Percentiles rank a stretch among this genome's conserved stretches.
These are phyloP conservation scores for Claviceps sorghi DNA, from an alignment of 2,329 filamentous ascomycete genomes.

Conservation along the genomic window DNA sequence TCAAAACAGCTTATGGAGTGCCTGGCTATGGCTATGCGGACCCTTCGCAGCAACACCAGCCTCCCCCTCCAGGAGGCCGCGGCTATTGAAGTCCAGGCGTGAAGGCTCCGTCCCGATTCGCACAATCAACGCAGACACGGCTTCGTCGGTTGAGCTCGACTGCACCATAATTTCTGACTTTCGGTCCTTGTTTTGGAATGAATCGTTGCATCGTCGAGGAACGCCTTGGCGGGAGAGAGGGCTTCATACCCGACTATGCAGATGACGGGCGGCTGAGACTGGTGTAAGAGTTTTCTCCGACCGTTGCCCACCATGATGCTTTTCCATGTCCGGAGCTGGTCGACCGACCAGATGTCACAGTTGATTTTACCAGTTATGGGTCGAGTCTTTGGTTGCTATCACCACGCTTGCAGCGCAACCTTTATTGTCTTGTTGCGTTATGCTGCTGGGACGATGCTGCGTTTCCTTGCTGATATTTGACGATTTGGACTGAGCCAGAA, in stretches of 20 bases:
- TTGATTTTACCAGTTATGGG: neutral
- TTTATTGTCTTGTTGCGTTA: neutral
- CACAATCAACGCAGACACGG: neutral
- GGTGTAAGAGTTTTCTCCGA: neutral
- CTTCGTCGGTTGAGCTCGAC: neutral
- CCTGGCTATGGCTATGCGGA: slow-evolving; percentile 30
- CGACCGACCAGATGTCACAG: slow-evolving; percentile 2
- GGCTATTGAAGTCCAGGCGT: slow-evolving; percentile 8
- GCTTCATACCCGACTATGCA: neutral
- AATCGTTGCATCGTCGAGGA: neutral
- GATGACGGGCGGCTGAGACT: neutral
- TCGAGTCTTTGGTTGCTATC: neutral
- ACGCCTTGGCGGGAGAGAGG: neutral
- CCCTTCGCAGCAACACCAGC: slow-evolving; percentile 11
- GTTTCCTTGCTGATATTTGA: neutral
- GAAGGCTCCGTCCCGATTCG: neutral
- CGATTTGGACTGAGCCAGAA: neutral
- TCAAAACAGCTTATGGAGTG: slow-evolving; percentile 20
- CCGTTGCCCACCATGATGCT: neutral
- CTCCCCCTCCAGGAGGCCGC: slow-evolving; percentile 10
- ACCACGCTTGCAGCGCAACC: neutral
- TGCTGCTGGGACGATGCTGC: neutral
- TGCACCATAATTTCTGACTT: neutral
- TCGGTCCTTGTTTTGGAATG: neutral
- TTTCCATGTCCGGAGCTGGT: slow-evolving; percentile 1